Base-by-base conservation (phyloP, 2,329 filamentous ascomycete genomes). In the Aspergillus costaricaensis region DNA sequence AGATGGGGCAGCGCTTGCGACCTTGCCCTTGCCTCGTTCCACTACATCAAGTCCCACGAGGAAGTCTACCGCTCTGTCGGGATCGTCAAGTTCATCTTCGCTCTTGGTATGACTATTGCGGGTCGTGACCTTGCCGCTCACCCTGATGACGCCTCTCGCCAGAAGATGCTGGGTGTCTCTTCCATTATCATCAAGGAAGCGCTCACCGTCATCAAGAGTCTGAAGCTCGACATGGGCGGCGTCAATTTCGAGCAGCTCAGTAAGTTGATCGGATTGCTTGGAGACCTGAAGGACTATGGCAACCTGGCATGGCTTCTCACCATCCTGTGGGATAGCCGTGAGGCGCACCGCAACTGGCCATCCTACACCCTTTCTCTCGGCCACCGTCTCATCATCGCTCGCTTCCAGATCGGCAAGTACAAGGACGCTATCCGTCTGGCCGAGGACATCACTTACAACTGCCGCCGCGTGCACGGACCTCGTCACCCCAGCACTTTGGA, bases 371-470 rank as follows among this genome's bases (percentile, higher is more conserved):
- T 84, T 60, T 75, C 78, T 51, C 77, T 85, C 12, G 82, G 82
- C 25, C 80, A 78, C 60, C 76, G 78, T 48, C 79, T 83, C 63
- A 80, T 84, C 61, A 76, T 80, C 59, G 80, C 79, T 5, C 80
- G 81, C 55, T 83, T 82, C 70, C 74, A 81, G 19, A 74, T 79
- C 36, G 78, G 78, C 44, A 79, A 81, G 55, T 74, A 76, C 23
- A 69, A 77, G 67, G 75, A 76, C 32, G 79, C 80, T n/a, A 64
- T 81, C 32, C 77, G 74, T 38, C 77, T 85, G 36, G 79, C 79
- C 63, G 82, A 84, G 69, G 80, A 83, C 64, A 83, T 85, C 49
- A 78, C 80, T 4, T 85, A 85, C 75, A 85, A 85, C 70, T 79
- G 83, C 67, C 79, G 80, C 23, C 80, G 82, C 32, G 81, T 82